These are phyloP conservation scores for Dactylellina sp. DNA, from an alignment of 2,329 filamentous ascomycete species.

Conservation along the genomic window DNA sequence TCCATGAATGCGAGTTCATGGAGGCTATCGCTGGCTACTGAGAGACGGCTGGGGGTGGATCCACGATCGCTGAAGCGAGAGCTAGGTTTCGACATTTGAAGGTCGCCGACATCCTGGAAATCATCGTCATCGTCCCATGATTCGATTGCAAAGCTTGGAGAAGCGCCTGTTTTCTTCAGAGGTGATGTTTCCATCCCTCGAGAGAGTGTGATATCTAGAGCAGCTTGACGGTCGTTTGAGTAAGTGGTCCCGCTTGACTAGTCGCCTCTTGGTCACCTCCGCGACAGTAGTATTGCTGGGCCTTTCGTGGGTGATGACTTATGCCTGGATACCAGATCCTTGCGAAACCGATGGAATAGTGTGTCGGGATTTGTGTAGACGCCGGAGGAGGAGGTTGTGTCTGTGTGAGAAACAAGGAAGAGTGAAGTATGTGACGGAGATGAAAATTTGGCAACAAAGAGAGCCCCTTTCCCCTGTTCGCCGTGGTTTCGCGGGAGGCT, in stretches of 20 bases:
- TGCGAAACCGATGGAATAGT: background rate
- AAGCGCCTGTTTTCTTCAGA: constrained; percentile 56
- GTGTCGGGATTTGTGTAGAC: background rate
- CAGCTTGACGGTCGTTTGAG: constrained; percentile 43
- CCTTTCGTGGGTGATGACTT: background rate
- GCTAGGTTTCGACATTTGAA: constrained; percentile 65
- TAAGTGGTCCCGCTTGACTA: background rate
- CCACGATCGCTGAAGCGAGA: constrained; percentile 72
- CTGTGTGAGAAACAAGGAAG: background rate
- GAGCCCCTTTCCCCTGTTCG: constrained; percentile 6
- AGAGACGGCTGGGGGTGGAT: constrained; percentile 83
- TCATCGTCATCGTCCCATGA: constrained; percentile 81
- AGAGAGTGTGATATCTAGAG: constrained; percentile 33
- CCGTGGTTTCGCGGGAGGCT: constrained; percentile 3
- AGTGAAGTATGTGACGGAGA: constrained; percentile 2
- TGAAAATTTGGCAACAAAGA: background rate
- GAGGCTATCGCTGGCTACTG: constrained; percentile 69
- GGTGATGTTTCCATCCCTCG: constrained; percentile 57
- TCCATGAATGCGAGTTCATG: constrained; percentile 83
- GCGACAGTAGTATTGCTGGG: background rate
- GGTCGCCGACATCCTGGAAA: constrained; percentile 76
- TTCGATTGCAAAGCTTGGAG: constrained; percentile 69
- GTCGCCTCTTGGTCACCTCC: background rate
- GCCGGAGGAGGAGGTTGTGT: background rate
- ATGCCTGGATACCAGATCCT: constrained; percentile 7